phyloP scores from a whole-genome alignment of 768 basidiomycete species.

The Mycena indigotica region DNA sequence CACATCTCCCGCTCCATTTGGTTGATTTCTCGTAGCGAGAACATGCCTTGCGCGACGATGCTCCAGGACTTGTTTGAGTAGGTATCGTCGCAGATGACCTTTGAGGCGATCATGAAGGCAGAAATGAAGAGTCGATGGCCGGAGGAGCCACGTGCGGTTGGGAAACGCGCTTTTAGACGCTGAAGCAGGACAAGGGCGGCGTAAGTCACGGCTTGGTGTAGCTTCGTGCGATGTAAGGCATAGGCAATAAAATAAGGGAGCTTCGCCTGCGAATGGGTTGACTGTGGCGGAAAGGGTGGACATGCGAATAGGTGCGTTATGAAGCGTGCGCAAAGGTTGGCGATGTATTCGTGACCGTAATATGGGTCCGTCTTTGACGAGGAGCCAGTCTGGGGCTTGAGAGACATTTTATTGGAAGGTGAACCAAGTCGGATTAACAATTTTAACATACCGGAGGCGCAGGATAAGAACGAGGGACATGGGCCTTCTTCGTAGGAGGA shows the following conservation, averaged over 20 bases:
- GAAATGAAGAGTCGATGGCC: conserved; percentile 90
- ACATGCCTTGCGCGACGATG: conserved; percentile 88
- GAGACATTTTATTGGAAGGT: conserved; percentile 26
- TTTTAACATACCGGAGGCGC: conserved; percentile 23
- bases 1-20: conserved; percentile 97
- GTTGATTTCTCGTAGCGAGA: conserved; percentile 85
- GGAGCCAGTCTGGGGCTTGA: conserved; percentile 19
- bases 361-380: conserved; percentile 50
- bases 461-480: conserved; percentile 12
- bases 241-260: conserved; percentile 86
- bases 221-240: conserved; percentile 80
- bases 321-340: conserved; percentile 73
- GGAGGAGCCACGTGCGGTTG: conserved; percentile 85
- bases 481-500: conserved; percentile 16
- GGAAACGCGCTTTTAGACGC: conserved; percentile 88
- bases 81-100: conserved; percentile 93
- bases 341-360: conserved; percentile 77
- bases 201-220: conserved; percentile 70
- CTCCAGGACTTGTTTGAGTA: conserved; percentile 94
- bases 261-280: conserved; percentile 57
- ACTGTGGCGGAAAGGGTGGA: conserved; percentile 72
- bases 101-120: conserved; percentile 90
- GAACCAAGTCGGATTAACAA: conserved; percentile 1
- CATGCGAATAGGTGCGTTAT: conserved; percentile 86
- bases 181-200: conserved; percentile 70